Evolutionary conservation across 208 protist genomes (phyloP), one percentile per base, ranked within the genome.

Genomic region (Leishmania arabica): DNA sequence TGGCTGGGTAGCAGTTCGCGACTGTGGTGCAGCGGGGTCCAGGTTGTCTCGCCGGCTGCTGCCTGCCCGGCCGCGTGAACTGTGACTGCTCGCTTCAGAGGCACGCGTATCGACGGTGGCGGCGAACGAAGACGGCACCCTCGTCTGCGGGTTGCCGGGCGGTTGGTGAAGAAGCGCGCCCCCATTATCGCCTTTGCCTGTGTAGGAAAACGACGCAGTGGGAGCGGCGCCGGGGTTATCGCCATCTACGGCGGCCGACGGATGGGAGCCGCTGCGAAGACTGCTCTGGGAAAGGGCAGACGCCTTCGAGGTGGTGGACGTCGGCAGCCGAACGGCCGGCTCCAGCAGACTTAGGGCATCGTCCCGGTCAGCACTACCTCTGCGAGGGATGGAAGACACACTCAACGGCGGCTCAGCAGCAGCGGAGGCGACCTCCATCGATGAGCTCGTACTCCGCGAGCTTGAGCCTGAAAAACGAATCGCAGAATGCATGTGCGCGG

Each of bases 391-490:
- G 45, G 69, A 73, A 3, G 69, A 73, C 69, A 54, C 45, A 37
- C 42, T 73, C 45, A 45, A 27, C 24, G n/a, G 40, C 11, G 24
- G 69, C 42, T 73, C 69, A 65, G 73, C 56, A 37, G 75, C 49
- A 58, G 75, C 24, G 42, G 75, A 37, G 40, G 40, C 34, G 11
- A 27, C 37, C 34, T 68, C 27, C 62, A 51, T 75, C 11, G 75
- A 49, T 1, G 72, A 45, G 15, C 40, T 53, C 27, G 62, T 64
- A 40, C 53, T 64, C 49, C 68, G 77, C 72, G 72, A 81, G 76
- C 45, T 37, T 17, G 82, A 82, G 9, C 65, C 40, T 3, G 82
- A 82, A 34, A 86, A 86, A 4, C 82, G 82, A 58, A 86, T 86
- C 3, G 82, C 77, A 62, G 72, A 34, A 13, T 42, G 24, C 74